Evolutionary conservation across 2,329 filamentous ascomycete genomes (phyloP), one percentile per base, ranked within the genome.

Genomic region (Leptographium flavum): DNA sequence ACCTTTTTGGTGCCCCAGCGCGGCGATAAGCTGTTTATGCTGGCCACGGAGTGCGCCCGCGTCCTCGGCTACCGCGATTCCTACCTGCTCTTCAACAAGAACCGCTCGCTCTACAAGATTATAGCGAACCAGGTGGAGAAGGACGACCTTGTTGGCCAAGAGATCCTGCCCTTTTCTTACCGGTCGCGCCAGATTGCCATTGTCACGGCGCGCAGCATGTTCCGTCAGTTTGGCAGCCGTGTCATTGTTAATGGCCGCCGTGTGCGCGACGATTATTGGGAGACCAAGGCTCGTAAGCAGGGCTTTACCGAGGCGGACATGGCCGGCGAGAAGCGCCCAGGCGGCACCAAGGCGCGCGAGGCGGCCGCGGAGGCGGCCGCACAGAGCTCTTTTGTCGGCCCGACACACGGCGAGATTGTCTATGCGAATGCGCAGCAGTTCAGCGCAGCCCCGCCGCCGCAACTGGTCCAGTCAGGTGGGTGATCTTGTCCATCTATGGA

Each of bases 51-150:
- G 64, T 96, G 92, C 60, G 92, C 92, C 22, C 79, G 92, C 53
- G 87, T 95, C 4, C 70, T 96, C 21, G 85, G 87, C 39, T 98
- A 98, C 61, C 77, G 92, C 49, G 92, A 98, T 62, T 95, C 88
- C n/a, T 98, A 98, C 61, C 71, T 98, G 31, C 69, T 98, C 15
- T 98, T 98, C 70, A 96, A 96, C 73, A 95, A 96, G 68, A 96
- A 98, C 62, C 75, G 90, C 53, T 96, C 92, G 2, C 70, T 98
- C 9, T 94, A 77, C 71, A 98, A 98, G 66, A 98, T 98, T 58
- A 98, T 98, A 56, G 90, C 90, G 47, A 93, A 83, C 50, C 90
- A 96, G 60, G 71, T 82, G 25, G 92, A 98, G 61, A 98, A 98
- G 70, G 92, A 98, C 61, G 87, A 96, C 57, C 71, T 98, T 15